These are phyloP conservation scores for Sugiyamaella xylanicola DNA, from an alignment of 1,139 yeast species.

Conservation along the genomic window DNA sequence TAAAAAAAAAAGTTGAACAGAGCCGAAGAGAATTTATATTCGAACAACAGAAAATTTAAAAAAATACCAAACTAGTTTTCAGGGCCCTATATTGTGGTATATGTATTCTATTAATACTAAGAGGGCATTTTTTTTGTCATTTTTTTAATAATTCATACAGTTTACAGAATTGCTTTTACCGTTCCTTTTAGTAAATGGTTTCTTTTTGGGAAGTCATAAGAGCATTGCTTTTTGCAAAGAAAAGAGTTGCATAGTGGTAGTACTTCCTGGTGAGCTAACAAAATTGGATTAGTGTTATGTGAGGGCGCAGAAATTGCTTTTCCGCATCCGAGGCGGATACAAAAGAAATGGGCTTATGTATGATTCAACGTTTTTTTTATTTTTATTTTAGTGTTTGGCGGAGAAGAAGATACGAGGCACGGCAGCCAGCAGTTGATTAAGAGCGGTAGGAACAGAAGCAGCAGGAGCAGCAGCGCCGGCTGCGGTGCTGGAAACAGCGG, in stretches of 20 bases:
- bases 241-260: not conserved
- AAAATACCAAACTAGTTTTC: not conserved
- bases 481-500: no score
- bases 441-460: no score
- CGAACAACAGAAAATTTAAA: not conserved
- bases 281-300: constrained; percentile 11
- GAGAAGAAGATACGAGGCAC: not conserved
- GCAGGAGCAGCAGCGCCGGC: no score
- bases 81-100: not conserved
- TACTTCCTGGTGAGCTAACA: not conserved
- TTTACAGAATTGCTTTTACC: not conserved
- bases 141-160: not conserved
- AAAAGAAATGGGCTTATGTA: constrained; percentile 1
- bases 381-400: not conserved
- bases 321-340: not conserved
- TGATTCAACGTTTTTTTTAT: constrained; percentile 5
- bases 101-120: constrained; percentile 4
- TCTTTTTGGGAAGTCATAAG: not conserved
- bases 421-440: no score
- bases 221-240: not conserved
- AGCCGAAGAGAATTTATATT: not conserved
- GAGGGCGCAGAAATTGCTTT: constrained; percentile 1
- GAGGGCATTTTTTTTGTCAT: not conserved
- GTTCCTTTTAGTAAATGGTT: constrained; percentile 3
- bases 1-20: not conserved